Conservation (phyloP, 2,329 filamentous ascomycete species). For the Arthroderma uncinatum region DNA sequence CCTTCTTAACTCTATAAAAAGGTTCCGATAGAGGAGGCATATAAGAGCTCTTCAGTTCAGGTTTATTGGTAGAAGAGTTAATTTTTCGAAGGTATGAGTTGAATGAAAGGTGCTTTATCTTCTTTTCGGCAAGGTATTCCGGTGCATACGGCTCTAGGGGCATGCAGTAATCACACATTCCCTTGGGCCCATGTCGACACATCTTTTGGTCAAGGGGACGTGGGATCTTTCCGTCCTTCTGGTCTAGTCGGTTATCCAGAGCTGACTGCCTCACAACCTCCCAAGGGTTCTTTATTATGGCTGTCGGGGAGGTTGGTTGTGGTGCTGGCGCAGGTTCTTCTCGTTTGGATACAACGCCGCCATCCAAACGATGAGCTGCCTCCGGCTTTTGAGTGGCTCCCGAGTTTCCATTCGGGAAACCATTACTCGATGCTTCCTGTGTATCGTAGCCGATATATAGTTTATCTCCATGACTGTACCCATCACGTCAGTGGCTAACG, state of each 20-base stretch:
- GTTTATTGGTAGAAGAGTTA: slow-evolving; percentile 92
- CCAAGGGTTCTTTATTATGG: slow-evolving; percentile 78
- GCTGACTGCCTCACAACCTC: slow-evolving; percentile 79
- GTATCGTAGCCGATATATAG: slow-evolving; percentile 76
- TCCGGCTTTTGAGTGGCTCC: slow-evolving; percentile 16
- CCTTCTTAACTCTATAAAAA: slow-evolving; percentile 74
- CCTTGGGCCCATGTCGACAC: slow-evolving; percentile 91
- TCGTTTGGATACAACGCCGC: slow-evolving; percentile 24
- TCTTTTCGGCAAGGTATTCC: slow-evolving; percentile 84
- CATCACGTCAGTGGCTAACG: neutral
- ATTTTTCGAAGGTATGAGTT: slow-evolving; percentile 90
- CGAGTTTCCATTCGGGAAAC: slow-evolving; percentile 26
- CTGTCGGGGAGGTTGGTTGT: slow-evolving; percentile 43
- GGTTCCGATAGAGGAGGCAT: slow-evolving; percentile 92
- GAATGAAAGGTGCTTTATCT: slow-evolving; percentile 97
- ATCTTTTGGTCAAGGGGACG: slow-evolving; percentile 65
- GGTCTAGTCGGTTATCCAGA: slow-evolving; percentile 78
- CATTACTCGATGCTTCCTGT: slow-evolving; percentile 41
- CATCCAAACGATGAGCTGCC: slow-evolving; percentile 28
- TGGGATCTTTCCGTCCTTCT: slow-evolving; percentile 77
- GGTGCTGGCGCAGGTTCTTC: slow-evolving; percentile 55
- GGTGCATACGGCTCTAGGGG: slow-evolving; percentile 86
- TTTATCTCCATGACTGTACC: slow-evolving; percentile 69
- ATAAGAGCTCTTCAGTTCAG: slow-evolving; percentile 84
- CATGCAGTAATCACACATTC: slow-evolving; percentile 99